phyloP scores from a whole-genome alignment of 208 protist genomes.

The Crithidia expoeki region DNA sequence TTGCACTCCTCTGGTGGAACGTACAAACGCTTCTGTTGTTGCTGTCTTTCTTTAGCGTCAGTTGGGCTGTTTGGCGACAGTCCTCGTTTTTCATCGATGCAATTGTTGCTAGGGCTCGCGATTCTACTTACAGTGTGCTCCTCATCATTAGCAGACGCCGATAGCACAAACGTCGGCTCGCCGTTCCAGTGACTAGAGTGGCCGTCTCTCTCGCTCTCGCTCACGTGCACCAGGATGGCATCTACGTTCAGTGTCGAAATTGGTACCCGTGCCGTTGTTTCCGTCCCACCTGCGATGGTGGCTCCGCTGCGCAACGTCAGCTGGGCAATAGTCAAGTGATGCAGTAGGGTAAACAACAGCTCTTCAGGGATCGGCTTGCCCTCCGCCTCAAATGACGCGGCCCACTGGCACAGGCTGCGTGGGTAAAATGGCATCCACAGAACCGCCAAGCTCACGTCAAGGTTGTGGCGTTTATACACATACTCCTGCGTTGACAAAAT shows the following conservation, averaged over 20 bases:
- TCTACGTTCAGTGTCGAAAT: constrained; percentile 7
- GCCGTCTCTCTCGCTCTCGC: constrained; percentile 8
- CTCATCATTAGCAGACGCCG: constrained; percentile 19
- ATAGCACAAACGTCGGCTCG: constrained; percentile 43
- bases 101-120: neutral
- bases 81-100: neutral
- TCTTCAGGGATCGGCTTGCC: constrained; percentile 43
- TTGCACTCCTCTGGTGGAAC: constrained; percentile 27
- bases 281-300: neutral
- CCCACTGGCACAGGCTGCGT: constrained; percentile 54
- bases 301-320: constrained; percentile 30
- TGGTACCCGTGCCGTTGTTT: neutral
- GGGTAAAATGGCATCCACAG: constrained; percentile 77
- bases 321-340: constrained; percentile 42
- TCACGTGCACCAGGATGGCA: constrained; percentile 45
- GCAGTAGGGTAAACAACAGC: constrained; percentile 35
- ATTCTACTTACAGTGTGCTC: neutral
- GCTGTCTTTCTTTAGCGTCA: neutral
- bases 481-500: constrained; percentile 50
- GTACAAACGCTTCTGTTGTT: constrained; percentile 3
- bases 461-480: constrained; percentile 32
- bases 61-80: neutral
- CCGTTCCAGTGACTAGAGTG: neutral
- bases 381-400: constrained; percentile 11
- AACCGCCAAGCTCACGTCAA: constrained; percentile 47